These are phyloP conservation scores for Fusarium bulbicola DNA, from an alignment of 2,329 filamentous ascomycete species.

Conservation along the genomic window DNA sequence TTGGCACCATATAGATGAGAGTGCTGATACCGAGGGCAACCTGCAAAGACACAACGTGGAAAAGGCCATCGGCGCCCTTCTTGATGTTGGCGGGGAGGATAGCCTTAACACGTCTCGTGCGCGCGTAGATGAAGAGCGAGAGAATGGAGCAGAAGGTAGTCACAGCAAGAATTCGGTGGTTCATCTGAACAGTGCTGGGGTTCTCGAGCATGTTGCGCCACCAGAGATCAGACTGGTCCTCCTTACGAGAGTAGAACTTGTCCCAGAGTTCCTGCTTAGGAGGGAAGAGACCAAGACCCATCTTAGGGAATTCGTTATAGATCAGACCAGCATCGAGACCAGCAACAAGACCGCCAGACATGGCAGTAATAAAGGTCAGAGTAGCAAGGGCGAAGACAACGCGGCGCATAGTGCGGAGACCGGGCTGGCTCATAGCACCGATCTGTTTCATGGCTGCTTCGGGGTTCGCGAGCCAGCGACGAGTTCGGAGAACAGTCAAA, in stretches of 20 bases:
- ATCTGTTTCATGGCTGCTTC: constrained; percentile 68
- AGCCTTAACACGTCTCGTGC: constrained; percentile 66
- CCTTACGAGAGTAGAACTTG: constrained; percentile 81
- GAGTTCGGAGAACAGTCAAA: constrained; percentile 82
- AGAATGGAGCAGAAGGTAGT: constrained; percentile 87
- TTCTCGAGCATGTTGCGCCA: constrained; percentile 99
- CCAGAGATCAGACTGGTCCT: constrained; percentile 84
- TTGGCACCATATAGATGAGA: constrained; percentile 92
- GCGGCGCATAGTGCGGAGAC: constrained; percentile 77
- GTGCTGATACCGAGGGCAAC: constrained; percentile 89
- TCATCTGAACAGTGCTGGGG: constrained; percentile 91
- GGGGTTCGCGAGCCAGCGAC: constrained; percentile 75
- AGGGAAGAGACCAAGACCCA: constrained; percentile 86
- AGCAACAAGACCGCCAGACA: constrained; percentile 93
- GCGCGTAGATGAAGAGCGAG: constrained; percentile 81
- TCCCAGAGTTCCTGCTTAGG: constrained; percentile 86
- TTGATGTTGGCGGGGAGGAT: constrained; percentile 70
- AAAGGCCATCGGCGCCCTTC: constrained; percentile 78
- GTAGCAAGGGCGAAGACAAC: constrained; percentile 74
- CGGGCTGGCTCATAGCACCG: constrained; percentile 69
- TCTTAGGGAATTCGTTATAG: constrained; percentile 98
- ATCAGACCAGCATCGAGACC: constrained; percentile 96
- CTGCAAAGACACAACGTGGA: constrained; percentile 85
- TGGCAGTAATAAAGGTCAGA: constrained; percentile 87
- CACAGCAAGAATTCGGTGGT: constrained; percentile 91